Conservation (phyloP, 2,329 filamentous ascomycete genomes). For the Curvularia eragrostidis region DNA sequence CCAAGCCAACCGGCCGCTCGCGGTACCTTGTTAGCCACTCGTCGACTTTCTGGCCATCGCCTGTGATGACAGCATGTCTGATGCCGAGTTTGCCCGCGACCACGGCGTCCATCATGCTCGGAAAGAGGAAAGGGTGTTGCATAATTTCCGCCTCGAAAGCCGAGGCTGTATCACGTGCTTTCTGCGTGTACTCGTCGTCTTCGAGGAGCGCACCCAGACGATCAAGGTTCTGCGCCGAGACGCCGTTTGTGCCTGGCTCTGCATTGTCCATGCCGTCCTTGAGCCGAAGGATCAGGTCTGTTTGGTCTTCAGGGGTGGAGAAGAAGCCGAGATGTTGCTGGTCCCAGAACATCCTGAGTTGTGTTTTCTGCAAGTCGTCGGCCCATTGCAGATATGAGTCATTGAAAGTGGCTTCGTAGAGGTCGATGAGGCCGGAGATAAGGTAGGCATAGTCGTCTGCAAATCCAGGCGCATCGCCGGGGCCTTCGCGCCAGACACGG, state of each 20-base stretch:
- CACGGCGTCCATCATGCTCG: slow-evolving; percentile 76
- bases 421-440: slow-evolving; percentile 78
- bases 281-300: slow-evolving; percentile 79
- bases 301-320: slow-evolving; percentile 67
- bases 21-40: slow-evolving; percentile 52
- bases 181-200: slow-evolving; percentile 66
- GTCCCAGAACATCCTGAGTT: slow-evolving; percentile 82
- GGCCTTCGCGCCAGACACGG: slow-evolving; percentile 74
- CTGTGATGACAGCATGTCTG: slow-evolving; percentile 63
- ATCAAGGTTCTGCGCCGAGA: slow-evolving; percentile 87
- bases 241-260: slow-evolving; percentile 86
- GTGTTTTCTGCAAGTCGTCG: slow-evolving; percentile 77
- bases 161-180: slow-evolving; percentile 75
- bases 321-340: slow-evolving; percentile 69
- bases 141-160: slow-evolving; percentile 91
- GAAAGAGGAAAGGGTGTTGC: slow-evolving; percentile 92
- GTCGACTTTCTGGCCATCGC: slow-evolving; percentile 53
- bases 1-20: slow-evolving; percentile 46
- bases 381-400: slow-evolving; percentile 80
- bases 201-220: slow-evolving; percentile 74
- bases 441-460: slow-evolving; percentile 95
- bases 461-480: slow-evolving; percentile 73
- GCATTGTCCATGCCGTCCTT: slow-evolving; percentile 96
- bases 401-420: slow-evolving; percentile 84
- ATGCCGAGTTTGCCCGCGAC: slow-evolving; percentile 77